A percentile compares a stretch with the other conserved stretches of the same genome.
Evolutionary conservation across 2,329 filamentous ascomycete genomes (phyloP).

Genomic region (Fusarium lyarnte): DNA sequence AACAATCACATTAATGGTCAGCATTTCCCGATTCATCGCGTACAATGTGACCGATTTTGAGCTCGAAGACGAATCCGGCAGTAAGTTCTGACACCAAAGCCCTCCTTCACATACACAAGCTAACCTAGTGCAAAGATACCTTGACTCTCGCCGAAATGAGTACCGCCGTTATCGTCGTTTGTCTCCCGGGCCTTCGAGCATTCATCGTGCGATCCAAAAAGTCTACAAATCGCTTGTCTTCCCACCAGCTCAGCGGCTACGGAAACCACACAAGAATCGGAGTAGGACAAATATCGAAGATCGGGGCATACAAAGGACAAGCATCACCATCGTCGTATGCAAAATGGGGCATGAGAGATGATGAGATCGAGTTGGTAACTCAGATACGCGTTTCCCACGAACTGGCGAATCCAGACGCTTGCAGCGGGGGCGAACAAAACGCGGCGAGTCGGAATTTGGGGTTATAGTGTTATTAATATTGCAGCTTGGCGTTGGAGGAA

Average conservation of each 20-base stretch:
- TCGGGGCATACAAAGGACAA: not conserved
- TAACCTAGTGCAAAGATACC: not conserved
- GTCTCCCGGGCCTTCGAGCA: conserved; percentile 4
- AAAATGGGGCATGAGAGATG: conserved; percentile 13
- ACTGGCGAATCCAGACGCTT: not conserved
- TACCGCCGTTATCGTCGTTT: conserved; percentile 10
- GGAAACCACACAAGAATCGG: not conserved
- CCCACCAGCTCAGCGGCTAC: not conserved
- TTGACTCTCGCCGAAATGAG: conserved; percentile 10
- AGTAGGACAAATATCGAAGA: not conserved
- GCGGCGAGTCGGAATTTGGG: not conserved
- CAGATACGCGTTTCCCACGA: conserved; percentile 2
- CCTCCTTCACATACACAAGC: rapidly evolving
- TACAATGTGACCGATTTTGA: conserved; percentile 16
- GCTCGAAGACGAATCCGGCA: conserved; percentile 9
- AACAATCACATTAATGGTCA: not conserved
- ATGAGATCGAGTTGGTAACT: conserved; percentile 13
- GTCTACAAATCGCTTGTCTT: not conserved
- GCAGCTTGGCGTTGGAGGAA: not conserved
- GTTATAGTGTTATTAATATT: too few relatives aligned
- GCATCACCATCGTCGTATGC: not conserved
- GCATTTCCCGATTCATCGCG: conserved; percentile 10
- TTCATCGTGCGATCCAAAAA: conserved; percentile 9
- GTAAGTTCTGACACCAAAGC: not conserved
- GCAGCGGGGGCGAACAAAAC: not conserved